Conservation (phyloP, 2,329 filamentous ascomycete genomes). For the Pseudogymnoascus pannorum region DNA sequence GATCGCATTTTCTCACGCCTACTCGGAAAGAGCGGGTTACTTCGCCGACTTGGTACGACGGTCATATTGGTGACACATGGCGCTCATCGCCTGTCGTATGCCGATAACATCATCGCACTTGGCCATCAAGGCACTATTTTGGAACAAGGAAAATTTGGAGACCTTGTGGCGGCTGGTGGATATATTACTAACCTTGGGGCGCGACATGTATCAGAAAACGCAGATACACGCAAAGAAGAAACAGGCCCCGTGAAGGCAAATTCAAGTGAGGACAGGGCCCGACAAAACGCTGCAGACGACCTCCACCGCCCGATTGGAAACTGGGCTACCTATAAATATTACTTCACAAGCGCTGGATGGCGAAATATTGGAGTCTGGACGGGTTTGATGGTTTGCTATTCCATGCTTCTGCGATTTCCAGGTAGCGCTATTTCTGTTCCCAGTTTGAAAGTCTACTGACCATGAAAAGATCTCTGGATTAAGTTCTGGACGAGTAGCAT, state of each 20-base stretch:
- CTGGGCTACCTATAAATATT: slow-evolving; percentile 18
- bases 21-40: slow-evolving; percentile 14
- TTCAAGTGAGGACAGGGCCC: slow-evolving; percentile 9
- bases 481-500: slow-evolving; percentile 32
- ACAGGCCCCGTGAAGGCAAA: not conserved
- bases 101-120: slow-evolving; percentile 35
- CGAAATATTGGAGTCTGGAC: slow-evolving; percentile 10
- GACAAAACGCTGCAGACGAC: slow-evolving; percentile 17
- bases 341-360: slow-evolving; percentile 16
- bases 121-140: slow-evolving; percentile 22
- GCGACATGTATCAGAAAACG: slow-evolving; percentile 12
- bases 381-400: slow-evolving; percentile 11
- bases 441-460: slow-evolving; percentile 24
- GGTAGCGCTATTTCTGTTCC: slow-evolving; percentile 11
- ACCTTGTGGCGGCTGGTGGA: slow-evolving; percentile 13
- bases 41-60: slow-evolving; percentile 26
- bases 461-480: slow-evolving; percentile 32
- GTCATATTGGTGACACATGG: slow-evolving; percentile 30
- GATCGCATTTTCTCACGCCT: slow-evolving; percentile 15
- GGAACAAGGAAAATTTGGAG: slow-evolving; percentile 15
- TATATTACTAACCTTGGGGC: slow-evolving; percentile 19
- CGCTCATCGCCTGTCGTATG: slow-evolving; percentile 28
- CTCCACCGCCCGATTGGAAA: slow-evolving; percentile 17
- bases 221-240: slow-evolving; percentile 7
- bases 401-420: slow-evolving; percentile 13